phyloP scores from a whole-genome alignment of 1,284 basidiomycete genomes.

The Apiotrichum sp. region DNA sequence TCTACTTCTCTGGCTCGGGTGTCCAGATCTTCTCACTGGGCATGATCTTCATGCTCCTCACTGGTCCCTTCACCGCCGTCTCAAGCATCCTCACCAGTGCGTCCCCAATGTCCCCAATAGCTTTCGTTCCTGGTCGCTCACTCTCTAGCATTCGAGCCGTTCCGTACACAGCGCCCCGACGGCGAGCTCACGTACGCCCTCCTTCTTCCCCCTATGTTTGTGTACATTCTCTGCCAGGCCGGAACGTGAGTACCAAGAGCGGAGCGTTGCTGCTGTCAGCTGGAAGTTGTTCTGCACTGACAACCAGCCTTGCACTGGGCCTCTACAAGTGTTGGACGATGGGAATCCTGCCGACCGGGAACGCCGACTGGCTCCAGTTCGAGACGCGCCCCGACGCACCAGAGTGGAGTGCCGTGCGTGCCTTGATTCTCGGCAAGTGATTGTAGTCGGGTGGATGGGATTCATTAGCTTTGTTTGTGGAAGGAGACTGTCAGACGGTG shows the following conservation, averaged over 20 bases:
- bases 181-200: slow-evolving; percentile 30
- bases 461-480: no score
- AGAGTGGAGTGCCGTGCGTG: slow-evolving; percentile 15
- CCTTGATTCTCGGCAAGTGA: slow-evolving; percentile 8
- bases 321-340: slow-evolving; percentile 85
- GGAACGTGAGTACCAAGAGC: slow-evolving; percentile 21
- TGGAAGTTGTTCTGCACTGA: background rate
- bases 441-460: background rate
- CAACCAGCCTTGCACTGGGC: slow-evolving; percentile 59
- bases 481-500: background rate
- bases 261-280: no score
- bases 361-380: slow-evolving; percentile 86
- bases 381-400: slow-evolving; percentile 56
- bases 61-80: slow-evolving; percentile 72
- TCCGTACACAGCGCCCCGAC: slow-evolving; percentile 21
- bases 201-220: slow-evolving; percentile 37
- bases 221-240: slow-evolving; percentile 42
- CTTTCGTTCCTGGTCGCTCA: no score
- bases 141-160: slow-evolving; percentile 44
- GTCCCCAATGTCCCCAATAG: slow-evolving; percentile 24
- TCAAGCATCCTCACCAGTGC: slow-evolving; percentile 66
- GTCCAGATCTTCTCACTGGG: slow-evolving; percentile 92
- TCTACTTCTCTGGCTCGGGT: slow-evolving; percentile 89
- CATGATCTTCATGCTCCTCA: slow-evolving; percentile 81
- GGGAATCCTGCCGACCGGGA: slow-evolving; percentile 79